These are phyloP conservation scores for Mycena belliarum DNA, from an alignment of 768 basidiomycete species.

Conservation along the genomic window DNA sequence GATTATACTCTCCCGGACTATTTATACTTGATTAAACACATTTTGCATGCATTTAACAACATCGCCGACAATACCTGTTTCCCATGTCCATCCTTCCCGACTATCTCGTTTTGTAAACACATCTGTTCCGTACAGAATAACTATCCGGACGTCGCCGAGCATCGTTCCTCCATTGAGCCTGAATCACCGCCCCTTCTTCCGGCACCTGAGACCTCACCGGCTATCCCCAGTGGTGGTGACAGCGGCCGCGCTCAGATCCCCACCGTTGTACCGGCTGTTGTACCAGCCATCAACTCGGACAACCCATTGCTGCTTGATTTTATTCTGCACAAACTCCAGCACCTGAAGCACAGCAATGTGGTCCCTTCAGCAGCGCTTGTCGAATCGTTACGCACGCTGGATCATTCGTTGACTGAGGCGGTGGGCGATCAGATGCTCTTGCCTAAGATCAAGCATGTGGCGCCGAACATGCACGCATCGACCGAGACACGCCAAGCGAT, in stretches of 20 bases:
- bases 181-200: neutral
- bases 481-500: neutral
- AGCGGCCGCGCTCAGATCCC: neutral
- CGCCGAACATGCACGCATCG: neutral
- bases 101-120: conserved; percentile 18
- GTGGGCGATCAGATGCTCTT: neutral
- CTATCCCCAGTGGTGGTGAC: too few relatives aligned
- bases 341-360: neutral
- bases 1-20: too few relatives aligned
- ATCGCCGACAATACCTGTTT: neutral
- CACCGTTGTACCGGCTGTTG: neutral
- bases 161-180: neutral
- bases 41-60: too few relatives aligned
- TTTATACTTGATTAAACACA: too few relatives aligned
- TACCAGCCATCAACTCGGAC: neutral
- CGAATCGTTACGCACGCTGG: neutral
- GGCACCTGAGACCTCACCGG: neutral
- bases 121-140: conserved; percentile 11
- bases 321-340: neutral
- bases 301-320: neutral
- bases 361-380: neutral
- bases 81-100: conserved; percentile 9
- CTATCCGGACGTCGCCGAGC: conserved; percentile 1
- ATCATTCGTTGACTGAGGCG: neutral
- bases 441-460: neutral